Conservation (phyloP, 2,329 filamentous ascomycete species). For the Thermoascus crustaceus region DNA sequence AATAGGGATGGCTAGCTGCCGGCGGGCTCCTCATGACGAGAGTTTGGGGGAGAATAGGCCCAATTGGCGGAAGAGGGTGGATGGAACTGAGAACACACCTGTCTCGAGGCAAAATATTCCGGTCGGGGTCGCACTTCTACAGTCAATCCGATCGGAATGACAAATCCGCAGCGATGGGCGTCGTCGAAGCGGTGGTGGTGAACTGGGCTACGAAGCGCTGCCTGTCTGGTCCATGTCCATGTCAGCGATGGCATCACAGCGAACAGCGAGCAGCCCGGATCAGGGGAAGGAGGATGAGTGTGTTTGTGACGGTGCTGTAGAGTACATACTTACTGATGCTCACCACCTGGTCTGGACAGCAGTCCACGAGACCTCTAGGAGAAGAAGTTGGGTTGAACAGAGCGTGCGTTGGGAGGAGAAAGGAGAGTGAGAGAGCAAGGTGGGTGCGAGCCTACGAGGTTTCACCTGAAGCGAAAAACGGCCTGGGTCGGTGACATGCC, state of each 20-base stretch:
- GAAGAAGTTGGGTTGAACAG: slow-evolving; percentile 12
- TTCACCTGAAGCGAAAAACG: slow-evolving; percentile 35
- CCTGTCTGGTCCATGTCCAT: slow-evolving; percentile 16
- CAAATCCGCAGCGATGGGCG: slow-evolving; percentile 13
- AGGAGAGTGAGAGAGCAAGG: slow-evolving; percentile 18
- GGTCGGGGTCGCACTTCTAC: slow-evolving; percentile 24
- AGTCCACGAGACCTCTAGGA: slow-evolving; percentile 8
- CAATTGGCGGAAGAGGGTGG: slow-evolving; percentile 30
- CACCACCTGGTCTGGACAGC: background rate
- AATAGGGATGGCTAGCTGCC: background rate
- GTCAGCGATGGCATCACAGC: slow-evolving; percentile 32
- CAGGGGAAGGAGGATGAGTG: slow-evolving; percentile 6
- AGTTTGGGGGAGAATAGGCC: slow-evolving; percentile 18
- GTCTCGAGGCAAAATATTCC: slow-evolving; percentile 17
- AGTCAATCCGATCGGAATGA: slow-evolving; percentile 13
- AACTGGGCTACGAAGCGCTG: slow-evolving; percentile 29
- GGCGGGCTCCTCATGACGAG: slow-evolving; percentile 5
- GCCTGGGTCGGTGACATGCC: slow-evolving; percentile 26
- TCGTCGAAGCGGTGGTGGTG: slow-evolving; percentile 14
- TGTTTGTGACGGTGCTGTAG: slow-evolving; percentile 10
- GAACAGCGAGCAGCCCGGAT: background rate
- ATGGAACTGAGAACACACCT: slow-evolving; percentile 26
- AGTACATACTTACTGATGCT: slow-evolving; percentile 9
- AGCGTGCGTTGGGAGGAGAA: slow-evolving; percentile 14
- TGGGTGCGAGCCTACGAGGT: slow-evolving; percentile 28